phyloP scores from a whole-genome alignment of 23 red algal genomes.

The Gracilaria gracilis region DNA sequence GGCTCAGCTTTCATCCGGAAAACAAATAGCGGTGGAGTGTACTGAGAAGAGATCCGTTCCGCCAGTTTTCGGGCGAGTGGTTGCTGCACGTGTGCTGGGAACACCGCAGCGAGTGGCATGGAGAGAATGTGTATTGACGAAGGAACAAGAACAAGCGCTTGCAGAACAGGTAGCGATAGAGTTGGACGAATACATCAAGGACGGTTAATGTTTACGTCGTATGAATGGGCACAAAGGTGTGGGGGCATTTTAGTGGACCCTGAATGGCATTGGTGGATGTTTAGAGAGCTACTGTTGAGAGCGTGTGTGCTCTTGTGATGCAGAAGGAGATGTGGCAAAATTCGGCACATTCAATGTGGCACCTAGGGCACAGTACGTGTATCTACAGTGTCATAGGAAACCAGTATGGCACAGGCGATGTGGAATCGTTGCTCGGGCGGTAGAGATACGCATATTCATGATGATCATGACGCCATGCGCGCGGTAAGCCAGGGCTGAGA shows the following conservation, averaged over 20 bases:
- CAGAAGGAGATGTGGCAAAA: too few relatives aligned
- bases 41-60: not conserved
- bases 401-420: too few relatives aligned
- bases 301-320: not conserved
- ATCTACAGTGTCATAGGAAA: too few relatives aligned
- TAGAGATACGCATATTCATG: too few relatives aligned
- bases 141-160: conserved; percentile 18
- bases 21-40: not conserved
- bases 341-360: too few relatives aligned
- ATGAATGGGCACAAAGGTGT: not conserved
- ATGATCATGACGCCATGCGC: too few relatives aligned
- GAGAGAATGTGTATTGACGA: not conserved
- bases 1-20: not conserved
- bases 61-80: conserved; percentile 17
- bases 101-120: not conserved
- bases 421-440: too few relatives aligned
- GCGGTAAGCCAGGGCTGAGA: too few relatives aligned
- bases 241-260: too few relatives aligned
- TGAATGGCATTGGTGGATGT: too few relatives aligned
- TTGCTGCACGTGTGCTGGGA: conserved; percentile 1
- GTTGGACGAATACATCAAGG: not conserved
- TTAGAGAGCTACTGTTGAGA: too few relatives aligned
- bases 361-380: too few relatives aligned
- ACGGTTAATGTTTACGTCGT: not conserved
- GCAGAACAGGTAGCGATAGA: conserved; percentile 18